These are phyloP conservation scores for Fistulinella prunicolor DNA, from an alignment of 768 basidiomycete genomes.

Conservation along the genomic window DNA sequence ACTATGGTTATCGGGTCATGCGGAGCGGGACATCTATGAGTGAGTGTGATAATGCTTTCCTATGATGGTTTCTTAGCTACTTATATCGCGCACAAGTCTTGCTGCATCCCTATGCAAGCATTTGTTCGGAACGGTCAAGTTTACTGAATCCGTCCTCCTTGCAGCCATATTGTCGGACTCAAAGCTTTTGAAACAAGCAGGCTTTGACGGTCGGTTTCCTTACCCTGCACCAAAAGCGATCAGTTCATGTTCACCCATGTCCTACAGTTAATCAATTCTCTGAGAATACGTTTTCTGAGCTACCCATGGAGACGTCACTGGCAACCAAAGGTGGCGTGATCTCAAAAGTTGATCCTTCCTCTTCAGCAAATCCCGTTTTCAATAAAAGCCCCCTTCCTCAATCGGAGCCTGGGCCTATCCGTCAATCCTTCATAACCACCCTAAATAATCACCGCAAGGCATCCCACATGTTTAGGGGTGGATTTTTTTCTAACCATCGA, in stretches of 20 bases:
- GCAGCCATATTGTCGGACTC: conserved; percentile 89
- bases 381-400: no score
- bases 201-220: conserved; percentile 67
- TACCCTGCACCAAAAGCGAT: not conserved
- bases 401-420: no score
- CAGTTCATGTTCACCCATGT: conserved; percentile 9
- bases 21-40: conserved; percentile 86
- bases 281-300: conserved; percentile 61
- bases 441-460: no score
- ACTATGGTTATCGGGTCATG: conserved; percentile 67
- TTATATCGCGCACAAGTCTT: conserved; percentile 47
- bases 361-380: no score
- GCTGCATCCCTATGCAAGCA: conserved; percentile 76
- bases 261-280: conserved; percentile 78
- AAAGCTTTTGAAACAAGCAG: conserved; percentile 71
- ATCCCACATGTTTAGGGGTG: not conserved
- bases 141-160: conserved; percentile 82
- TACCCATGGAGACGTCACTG: no score
- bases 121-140: conserved; percentile 69
- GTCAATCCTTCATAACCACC: no score
- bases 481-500: not conserved
- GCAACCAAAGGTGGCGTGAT: no score
- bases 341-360: no score
- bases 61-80: not conserved
- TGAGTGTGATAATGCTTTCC: conserved; percentile 32